Conservation (phyloP, 2,329 filamentous ascomycete species). For the Colletotrichum karsti region DNA sequence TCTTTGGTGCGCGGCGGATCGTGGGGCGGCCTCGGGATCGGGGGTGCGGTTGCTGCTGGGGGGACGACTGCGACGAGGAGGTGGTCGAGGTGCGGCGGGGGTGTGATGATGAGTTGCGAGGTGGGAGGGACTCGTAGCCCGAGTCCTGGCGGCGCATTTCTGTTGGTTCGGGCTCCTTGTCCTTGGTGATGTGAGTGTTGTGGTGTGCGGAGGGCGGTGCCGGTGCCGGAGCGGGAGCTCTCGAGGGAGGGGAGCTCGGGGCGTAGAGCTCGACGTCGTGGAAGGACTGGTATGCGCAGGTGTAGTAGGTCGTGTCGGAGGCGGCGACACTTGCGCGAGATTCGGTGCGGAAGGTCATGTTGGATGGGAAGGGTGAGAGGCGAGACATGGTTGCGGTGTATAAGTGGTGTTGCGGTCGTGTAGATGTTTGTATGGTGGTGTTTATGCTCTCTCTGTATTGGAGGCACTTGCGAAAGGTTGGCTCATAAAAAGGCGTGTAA, state of each 20-base stretch:
- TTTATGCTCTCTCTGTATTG: background rate
- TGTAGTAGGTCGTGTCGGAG: conserved; percentile 57
- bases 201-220: conserved; percentile 22
- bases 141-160: conserved; percentile 66
- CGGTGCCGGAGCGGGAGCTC: conserved; percentile 28
- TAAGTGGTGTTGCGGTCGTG: background rate
- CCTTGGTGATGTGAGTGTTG: conserved; percentile 24
- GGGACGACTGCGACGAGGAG: conserved; percentile 37
- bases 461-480: background rate
- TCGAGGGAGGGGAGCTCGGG: conserved; percentile 40
- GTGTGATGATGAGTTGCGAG: conserved; percentile 45
- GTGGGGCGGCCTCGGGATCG: conserved; percentile 50
- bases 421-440: background rate
- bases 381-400: conserved; percentile 23
- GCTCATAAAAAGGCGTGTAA: background rate
- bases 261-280: conserved; percentile 58
- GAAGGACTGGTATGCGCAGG: conserved; percentile 53
- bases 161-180: conserved; percentile 37
- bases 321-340: conserved; percentile 52
- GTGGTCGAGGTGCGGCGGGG: conserved; percentile 45
- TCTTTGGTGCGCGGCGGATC: conserved; percentile 49
- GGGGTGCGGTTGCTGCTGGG: conserved; percentile 31
- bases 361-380: conserved; percentile 22
- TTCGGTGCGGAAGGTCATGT: conserved; percentile 35
- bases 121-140: conserved; percentile 62